These are phyloP conservation scores for Ustanciosporium gigantosporum DNA, from an alignment of 1,284 basidiomycete species.

Conservation along the genomic window DNA sequence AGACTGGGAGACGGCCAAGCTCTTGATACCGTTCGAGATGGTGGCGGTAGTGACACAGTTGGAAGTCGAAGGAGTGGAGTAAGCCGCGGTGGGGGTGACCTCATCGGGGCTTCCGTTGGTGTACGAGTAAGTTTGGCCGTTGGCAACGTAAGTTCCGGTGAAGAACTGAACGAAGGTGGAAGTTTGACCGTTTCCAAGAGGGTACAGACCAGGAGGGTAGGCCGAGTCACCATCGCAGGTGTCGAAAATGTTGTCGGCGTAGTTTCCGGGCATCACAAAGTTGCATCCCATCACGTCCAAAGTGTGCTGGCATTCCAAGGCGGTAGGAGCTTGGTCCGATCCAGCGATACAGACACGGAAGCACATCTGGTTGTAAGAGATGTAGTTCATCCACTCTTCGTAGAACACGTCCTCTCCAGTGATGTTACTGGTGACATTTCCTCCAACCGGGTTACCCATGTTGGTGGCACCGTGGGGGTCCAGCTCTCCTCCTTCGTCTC, in stretches of 20 bases:
- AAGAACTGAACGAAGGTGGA: slow-evolving; percentile 58
- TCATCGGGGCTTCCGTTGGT: slow-evolving; percentile 54
- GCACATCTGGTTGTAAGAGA: slow-evolving; percentile 55
- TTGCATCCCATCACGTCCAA: slow-evolving; percentile 59
- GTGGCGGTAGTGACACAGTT: slow-evolving; percentile 45
- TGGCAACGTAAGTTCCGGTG: slow-evolving; percentile 39
- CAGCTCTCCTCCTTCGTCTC: slow-evolving; percentile 58
- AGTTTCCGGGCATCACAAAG: slow-evolving; percentile 62
- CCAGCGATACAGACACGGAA: slow-evolving; percentile 60
- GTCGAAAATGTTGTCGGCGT: slow-evolving; percentile 51
- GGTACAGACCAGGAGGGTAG: slow-evolving; percentile 59
- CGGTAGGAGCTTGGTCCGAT: slow-evolving; percentile 43
- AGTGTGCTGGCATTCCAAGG: slow-evolving; percentile 56
- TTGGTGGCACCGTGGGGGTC: slow-evolving; percentile 60
- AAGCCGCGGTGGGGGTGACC: slow-evolving; percentile 52
- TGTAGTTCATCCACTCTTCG: slow-evolving; percentile 65
- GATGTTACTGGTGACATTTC: slow-evolving; percentile 66
- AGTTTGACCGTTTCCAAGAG: slow-evolving; percentile 43
- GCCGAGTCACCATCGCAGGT: slow-evolving; percentile 59
- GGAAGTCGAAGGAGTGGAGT: slow-evolving; percentile 53
- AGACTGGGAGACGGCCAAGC: slow-evolving; percentile 16
- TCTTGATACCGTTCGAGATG: slow-evolving; percentile 54
- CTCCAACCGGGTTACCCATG: slow-evolving; percentile 66
- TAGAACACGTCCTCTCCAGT: slow-evolving; percentile 64
- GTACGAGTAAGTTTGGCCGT: slow-evolving; percentile 44